Percentiles rank a stretch among this genome's conserved stretches.
Conservation (phyloP, 1,139 yeast genomes). For the Chernovozyma aurita region DNA sequence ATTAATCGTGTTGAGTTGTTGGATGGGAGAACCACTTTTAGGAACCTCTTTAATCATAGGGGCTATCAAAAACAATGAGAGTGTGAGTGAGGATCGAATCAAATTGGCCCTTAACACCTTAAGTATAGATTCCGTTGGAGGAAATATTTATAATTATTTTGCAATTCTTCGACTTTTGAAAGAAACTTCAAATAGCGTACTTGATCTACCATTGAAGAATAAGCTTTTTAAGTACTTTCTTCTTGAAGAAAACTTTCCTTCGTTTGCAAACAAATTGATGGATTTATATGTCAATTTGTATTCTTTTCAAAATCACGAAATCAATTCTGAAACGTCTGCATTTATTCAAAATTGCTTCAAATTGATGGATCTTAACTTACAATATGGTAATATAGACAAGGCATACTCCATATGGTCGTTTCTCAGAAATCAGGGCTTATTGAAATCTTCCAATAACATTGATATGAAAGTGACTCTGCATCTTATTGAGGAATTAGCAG, state of each 20-base stretch:
- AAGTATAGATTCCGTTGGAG: conserved; percentile 1
- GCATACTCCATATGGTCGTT: conserved; percentile 11
- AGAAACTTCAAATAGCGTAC: conserved; percentile 3
- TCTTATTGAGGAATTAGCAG: not conserved
- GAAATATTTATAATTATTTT: conserved; percentile 6
- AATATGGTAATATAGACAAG: conserved; percentile 7
- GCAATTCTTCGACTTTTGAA: conserved; percentile 10
- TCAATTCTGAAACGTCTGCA: not conserved
- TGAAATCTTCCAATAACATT: not conserved
- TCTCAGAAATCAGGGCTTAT: not conserved
- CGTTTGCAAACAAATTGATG: conserved; percentile 15
- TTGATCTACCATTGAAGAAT: conserved; percentile 4
- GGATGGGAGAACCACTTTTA: conserved; percentile 20
- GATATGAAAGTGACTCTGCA: not conserved
- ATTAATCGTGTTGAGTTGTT: not conserved
- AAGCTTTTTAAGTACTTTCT: conserved; percentile 7
- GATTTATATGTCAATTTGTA: too few relatives aligned
- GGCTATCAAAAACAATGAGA: conserved; percentile 3
- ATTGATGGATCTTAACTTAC: conserved; percentile 8
- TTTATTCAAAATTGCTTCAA: not conserved
- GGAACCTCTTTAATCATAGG: conserved; percentile 17
- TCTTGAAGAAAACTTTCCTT: conserved; percentile 7
- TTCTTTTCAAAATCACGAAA: too few relatives aligned
- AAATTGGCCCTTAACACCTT: conserved; percentile 7
- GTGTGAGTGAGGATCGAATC: not conserved